Evolutionary conservation across 306 rosid genomes (phyloP).

Genomic region (Alnus glutinosa): DNA sequence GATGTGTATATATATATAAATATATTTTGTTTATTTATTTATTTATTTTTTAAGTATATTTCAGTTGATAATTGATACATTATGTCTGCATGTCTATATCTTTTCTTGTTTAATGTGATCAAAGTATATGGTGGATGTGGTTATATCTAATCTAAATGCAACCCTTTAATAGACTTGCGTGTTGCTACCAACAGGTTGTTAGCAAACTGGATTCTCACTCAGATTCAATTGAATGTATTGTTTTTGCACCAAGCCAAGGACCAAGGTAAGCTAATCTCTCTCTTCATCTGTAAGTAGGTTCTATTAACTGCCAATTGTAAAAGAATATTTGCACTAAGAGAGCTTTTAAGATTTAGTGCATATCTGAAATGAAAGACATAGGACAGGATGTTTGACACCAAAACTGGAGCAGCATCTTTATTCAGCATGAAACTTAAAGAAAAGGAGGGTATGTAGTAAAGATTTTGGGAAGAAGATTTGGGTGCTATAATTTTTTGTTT

Average conservation of each 20-base stretch:
- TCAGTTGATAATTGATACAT: background rate
- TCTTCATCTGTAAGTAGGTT: background rate
- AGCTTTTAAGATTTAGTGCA: background rate
- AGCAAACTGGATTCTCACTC: constrained; percentile 60
- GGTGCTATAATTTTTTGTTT: background rate
- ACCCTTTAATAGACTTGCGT: constrained; percentile 25
- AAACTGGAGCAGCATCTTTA: background rate
- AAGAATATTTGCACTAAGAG: background rate
- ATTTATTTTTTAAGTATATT: background rate
- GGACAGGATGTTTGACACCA: background rate
- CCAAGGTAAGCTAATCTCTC: constrained; percentile 22
- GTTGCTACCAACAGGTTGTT: constrained; percentile 62
- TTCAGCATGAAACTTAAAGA: background rate
- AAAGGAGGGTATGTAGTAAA: background rate
- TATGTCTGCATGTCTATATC: background rate
- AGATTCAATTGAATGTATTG: constrained; percentile 81
- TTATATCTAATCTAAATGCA: constrained; percentile 6
- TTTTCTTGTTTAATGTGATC: background rate
- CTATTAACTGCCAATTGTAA: background rate
- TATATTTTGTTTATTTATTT: too few relatives aligned
- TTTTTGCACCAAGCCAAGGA: constrained; percentile 66
- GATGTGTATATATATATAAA: too few relatives aligned
- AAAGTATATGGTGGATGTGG: constrained; percentile 5
- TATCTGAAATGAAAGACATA: background rate
- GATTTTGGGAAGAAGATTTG: background rate